Evolutionary conservation across 345 rosid genomes (phyloP).

Genomic region (Linum usitatissimum): DNA sequence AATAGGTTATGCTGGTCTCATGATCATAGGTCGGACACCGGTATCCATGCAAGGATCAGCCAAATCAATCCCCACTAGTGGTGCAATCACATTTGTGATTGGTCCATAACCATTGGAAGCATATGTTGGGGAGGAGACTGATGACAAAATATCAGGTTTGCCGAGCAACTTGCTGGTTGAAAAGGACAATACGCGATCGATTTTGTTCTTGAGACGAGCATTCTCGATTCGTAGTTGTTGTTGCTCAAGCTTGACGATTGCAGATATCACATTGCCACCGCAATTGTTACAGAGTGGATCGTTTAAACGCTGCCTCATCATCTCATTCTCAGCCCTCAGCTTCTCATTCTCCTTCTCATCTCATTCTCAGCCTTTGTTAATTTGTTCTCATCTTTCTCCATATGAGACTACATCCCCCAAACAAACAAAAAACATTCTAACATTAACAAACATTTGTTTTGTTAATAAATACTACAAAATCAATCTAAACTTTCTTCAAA

Average conservation of each 20-base stretch:
- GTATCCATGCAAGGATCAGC: constrained; percentile 10
- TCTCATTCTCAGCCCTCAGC: constrained; percentile 47
- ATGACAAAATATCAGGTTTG: too few relatives aligned
- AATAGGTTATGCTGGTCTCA: too few relatives aligned
- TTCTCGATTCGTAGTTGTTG: constrained; percentile 55
- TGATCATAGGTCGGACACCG: constrained; percentile 13
- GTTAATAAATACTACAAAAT: background rate
- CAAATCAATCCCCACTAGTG: constrained; percentile 21
- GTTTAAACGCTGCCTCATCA: constrained; percentile 36
- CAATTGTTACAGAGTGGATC: constrained; percentile 52
- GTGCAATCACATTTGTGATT: constrained; percentile 5
- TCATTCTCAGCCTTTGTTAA: too few relatives aligned
- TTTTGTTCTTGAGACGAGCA: constrained; percentile 46
- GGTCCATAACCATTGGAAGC: constrained; percentile 17
- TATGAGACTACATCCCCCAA: constrained; percentile 50
- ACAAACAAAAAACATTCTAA: too few relatives aligned
- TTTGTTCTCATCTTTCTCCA: constrained; percentile 64
- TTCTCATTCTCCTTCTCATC: constrained; percentile 56
- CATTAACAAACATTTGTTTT: too few relatives aligned
- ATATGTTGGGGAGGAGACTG: constrained; percentile 30
- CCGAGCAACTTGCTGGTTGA: constrained; percentile 48
- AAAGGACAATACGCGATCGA: constrained; percentile 32
- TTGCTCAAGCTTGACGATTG: constrained; percentile 32
- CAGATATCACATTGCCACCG: constrained; percentile 42
- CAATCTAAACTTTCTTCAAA: too few relatives aligned